Evolutionary conservation across 2,329 filamentous ascomycete species (phyloP).

Genomic region (Fusarium sp.): DNA sequence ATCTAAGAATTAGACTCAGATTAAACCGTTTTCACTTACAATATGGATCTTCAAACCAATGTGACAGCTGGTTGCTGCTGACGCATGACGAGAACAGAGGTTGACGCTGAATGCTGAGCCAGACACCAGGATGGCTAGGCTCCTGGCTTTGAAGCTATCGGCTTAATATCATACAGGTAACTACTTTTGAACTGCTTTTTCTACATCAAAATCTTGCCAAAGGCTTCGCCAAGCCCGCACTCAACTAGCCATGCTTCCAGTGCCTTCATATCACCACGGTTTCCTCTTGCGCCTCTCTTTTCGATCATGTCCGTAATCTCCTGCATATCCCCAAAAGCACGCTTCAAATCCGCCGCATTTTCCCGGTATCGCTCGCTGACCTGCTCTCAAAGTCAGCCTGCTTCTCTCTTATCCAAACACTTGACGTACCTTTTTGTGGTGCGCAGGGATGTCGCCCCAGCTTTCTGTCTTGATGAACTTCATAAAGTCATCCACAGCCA

Average conservation of each 20-base stretch:
- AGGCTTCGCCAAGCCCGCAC: slow-evolving; percentile 40
- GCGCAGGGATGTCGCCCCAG: slow-evolving; percentile 70
- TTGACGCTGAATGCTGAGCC: too few species aligned
- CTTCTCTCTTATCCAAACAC: accelerated
- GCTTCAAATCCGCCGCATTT: slow-evolving; percentile 38
- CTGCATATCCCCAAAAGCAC: slow-evolving; percentile 65
- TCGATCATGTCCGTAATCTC: slow-evolving; percentile 65
- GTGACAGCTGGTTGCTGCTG: not conserved
- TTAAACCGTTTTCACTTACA: not conserved
- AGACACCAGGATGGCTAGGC: too few species aligned
- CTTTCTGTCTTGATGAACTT: slow-evolving; percentile 71
- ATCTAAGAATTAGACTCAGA: not conserved
- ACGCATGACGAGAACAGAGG: too few species aligned
- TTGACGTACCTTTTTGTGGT: slow-evolving; percentile 66
- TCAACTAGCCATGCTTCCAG: slow-evolving; percentile 61
- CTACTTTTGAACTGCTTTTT: accelerated
- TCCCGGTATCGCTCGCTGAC: slow-evolving; percentile 66
- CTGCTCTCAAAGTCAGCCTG: not conserved
- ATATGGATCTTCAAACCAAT: not conserved
- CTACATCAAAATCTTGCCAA: slow-evolving; percentile 43
- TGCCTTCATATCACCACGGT: slow-evolving; percentile 64
- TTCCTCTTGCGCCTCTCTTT: slow-evolving; percentile 59
- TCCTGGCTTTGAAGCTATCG: too few species aligned
- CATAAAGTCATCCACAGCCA: slow-evolving; percentile 68
- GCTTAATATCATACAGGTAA: too few species aligned